A percentile compares a stretch with the other conserved stretches of the same genome.
phyloP scores from a whole-genome alignment of 148 eudicot genomes.

The Vaccinium vitisidaea region DNA sequence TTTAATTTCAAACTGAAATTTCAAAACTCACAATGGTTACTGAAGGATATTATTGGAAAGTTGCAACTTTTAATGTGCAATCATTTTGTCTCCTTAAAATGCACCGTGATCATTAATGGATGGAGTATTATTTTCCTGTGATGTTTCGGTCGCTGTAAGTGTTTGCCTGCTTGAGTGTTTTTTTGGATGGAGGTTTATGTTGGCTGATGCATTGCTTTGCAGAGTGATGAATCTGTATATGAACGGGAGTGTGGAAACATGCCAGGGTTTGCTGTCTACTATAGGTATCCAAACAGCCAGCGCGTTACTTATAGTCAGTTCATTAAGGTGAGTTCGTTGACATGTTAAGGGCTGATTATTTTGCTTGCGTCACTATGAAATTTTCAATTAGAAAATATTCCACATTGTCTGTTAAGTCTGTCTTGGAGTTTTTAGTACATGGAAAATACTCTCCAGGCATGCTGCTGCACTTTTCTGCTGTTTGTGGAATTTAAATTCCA shows the following conservation, averaged over 20 bases:
- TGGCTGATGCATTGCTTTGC: slow-evolving; percentile 26
- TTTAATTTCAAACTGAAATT: background rate
- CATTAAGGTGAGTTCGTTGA: slow-evolving; percentile 63
- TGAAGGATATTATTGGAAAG: background rate
- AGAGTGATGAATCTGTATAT: slow-evolving; percentile 90
- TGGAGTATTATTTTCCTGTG: background rate
- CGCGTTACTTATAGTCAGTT: slow-evolving; percentile 93
- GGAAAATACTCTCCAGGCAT: background rate
- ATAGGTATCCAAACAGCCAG: slow-evolving; percentile 90
- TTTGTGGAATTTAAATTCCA: background rate
- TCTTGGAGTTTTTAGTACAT: background rate
- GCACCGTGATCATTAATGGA: background rate
- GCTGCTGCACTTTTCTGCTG: background rate
- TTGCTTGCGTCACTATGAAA: background rate
- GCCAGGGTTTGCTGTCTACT: slow-evolving; percentile 99
- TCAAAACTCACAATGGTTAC: background rate
- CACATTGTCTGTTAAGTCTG: background rate
- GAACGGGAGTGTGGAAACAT: slow-evolving; percentile 98
- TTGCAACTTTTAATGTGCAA: background rate
- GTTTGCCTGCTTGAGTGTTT: background rate
- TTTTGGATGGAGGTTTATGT: slow-evolving; percentile 1
- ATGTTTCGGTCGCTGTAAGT: background rate
- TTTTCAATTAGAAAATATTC: background rate
- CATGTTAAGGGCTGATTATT: background rate
- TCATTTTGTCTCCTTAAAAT: background rate